Evolutionary conservation across 495 filamentous ascomycete species (phyloP), one percentile per base, ranked within the genome.

Genomic region (Neurospora sp.): DNA sequence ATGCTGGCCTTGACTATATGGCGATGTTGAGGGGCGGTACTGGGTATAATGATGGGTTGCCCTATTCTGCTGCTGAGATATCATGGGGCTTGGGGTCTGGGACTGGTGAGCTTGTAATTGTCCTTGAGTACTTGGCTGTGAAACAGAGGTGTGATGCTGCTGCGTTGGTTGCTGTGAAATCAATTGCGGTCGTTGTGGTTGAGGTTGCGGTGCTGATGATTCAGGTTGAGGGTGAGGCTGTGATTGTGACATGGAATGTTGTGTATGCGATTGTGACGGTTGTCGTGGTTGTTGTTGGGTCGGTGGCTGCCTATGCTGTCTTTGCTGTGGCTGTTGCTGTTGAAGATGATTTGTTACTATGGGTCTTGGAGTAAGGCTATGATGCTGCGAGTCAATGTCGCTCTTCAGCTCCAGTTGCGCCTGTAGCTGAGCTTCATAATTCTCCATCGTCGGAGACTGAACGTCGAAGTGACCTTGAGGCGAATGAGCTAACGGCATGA

Each of bases 391-490:
- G 48, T 78, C 78, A 31, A 71, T 14, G 22, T 80, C 74, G n/a
- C 68, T 53, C 59, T 76, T 73, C 44, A 79, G 79, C 41, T 78
- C 78, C 4, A 79, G 48, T 53, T 80, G 79, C 8, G 77, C 79
- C 71, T 81, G 77, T 38, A 80, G 73, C 48, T 81, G 79, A 20
- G 78, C 77, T 17, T 79, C 77, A 39, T 78, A 79, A 70, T 75
- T 76, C n/a, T 80, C 78, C 73, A 79, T 75, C 27, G 76, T 77
- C 4, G 79, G 78, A 38, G 79, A 81, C 37, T 80, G 79, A 6
- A 75, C 76, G 39, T 75, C 79, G 40, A 78, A 79, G 17, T 78
- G 77, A 40, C 44, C 65, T 1, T 74, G 72, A 5, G 79, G 73
- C 22, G 78, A 76, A 8, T 74, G 75, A 9, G 74, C 20, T n/a